phyloP scores from a whole-genome alignment of 768 basidiomycete species.

The Auricularia sp. region DNA sequence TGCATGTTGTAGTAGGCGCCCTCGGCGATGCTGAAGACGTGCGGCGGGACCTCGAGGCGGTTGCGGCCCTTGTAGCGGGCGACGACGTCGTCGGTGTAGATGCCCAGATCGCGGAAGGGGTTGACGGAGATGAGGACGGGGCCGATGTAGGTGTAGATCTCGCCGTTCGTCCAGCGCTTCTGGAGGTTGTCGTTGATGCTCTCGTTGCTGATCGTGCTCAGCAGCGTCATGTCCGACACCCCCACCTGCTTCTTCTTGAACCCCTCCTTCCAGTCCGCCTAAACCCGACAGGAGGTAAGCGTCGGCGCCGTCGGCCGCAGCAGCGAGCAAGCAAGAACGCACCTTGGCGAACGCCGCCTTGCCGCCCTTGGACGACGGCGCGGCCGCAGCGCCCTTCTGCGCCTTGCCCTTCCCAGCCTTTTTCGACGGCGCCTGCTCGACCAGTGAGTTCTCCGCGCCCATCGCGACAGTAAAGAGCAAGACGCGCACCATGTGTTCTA shows the following conservation, averaged over 20 bases:
- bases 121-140: slow-evolving; percentile 98
- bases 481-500: background rate
- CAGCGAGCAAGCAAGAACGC: background rate
- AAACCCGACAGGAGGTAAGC: background rate
- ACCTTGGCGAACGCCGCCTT: slow-evolving; percentile 70
- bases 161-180: slow-evolving; percentile 88
- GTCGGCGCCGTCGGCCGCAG: slow-evolving; percentile 2
- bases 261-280: slow-evolving; percentile 99
- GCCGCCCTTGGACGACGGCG: slow-evolving; percentile 23
- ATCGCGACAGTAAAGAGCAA: background rate
- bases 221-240: slow-evolving; percentile 95
- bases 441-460: background rate
- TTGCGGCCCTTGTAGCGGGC: slow-evolving; percentile 91
- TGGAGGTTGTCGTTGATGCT: slow-evolving; percentile 96
- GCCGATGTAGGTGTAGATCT: slow-evolving; percentile 99
- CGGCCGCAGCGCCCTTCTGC: slow-evolving; percentile 46
- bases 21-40: slow-evolving; percentile 97
- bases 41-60: slow-evolving; percentile 92
- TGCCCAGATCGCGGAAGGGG: slow-evolving; percentile 73
- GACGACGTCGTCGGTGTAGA: slow-evolving; percentile 87
- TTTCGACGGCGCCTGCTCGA: slow-evolving; percentile 67
- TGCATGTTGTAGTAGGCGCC: slow-evolving; percentile 98
- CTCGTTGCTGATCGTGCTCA: slow-evolving; percentile 95
- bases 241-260: slow-evolving; percentile 99
- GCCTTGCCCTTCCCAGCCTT: slow-evolving; percentile 79